phyloP scores from a whole-genome alignment of 75 land plant genomes.

The Pseudotsuga menziesii region DNA sequence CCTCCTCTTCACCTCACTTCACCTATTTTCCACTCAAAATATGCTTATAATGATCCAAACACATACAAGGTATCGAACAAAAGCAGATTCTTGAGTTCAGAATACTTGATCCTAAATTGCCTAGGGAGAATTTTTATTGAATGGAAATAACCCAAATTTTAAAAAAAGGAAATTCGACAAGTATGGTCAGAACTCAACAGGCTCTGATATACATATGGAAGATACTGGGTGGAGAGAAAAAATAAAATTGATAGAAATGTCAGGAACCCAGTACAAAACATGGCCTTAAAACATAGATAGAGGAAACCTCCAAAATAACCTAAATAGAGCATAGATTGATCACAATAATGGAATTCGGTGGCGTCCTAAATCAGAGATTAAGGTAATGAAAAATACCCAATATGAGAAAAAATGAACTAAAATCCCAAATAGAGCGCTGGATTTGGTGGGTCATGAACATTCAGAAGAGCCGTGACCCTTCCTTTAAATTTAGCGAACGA shows the following conservation, averaged over 20 bases:
- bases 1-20: background rate
- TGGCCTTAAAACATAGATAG: background rate
- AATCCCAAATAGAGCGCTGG: background rate
- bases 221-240: no score
- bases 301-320: background rate
- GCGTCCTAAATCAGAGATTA: background rate
- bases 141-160: background rate
- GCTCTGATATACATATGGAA: background rate
- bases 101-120: slow-evolving; percentile 7
- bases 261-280: background rate
- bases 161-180: background rate
- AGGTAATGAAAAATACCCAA: background rate
- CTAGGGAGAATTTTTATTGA: background rate
- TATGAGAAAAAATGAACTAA: background rate
- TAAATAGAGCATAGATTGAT: background rate
- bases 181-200: background rate
- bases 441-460: slow-evolving; percentile 6
- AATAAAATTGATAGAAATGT: no score
- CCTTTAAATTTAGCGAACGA: background rate
- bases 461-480: background rate
- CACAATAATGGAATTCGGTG: background rate
- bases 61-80: background rate
- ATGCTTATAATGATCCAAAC: background rate
- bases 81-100: slow-evolving; percentile 5
- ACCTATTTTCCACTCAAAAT: slow-evolving; percentile 1